Base-by-base conservation (phyloP, 192 early-diverging fungal species). In the Cladochytrium replicatum region DNA sequence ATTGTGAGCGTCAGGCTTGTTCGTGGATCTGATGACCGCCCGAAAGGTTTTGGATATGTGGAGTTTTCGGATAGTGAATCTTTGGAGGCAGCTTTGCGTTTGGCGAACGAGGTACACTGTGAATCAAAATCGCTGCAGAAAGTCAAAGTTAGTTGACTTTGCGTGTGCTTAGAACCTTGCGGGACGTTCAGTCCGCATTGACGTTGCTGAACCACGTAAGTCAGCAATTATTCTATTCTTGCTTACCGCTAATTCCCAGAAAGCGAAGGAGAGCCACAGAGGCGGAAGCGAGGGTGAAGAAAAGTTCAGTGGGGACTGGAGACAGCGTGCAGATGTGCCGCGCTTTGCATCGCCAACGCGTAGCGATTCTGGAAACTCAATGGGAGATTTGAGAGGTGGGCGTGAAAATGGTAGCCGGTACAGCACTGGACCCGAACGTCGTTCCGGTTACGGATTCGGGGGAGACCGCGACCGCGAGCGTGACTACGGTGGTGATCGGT, bases 1-100 rank as follows among this genome's bases (percentile, higher is more conserved):
- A 80, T 94, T 49, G 71, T 67, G 50, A 75, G 74, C 21, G 77
- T 96, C 43, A 80, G 91, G 27, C 74, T 99, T 50, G 68, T 91
- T 46, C 76, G 75, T 47, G 89, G 93, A 65, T 81, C 67, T 41
- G 82, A 84, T 22, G 85, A 82, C 30, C 79, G 77, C 63, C 80
- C 83, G 39, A 91, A 92, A 60, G 96, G 96, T 27, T 97, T 86
- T 57, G 92, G 91, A 19, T 99, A 97, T 68, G 84, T 91, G 41
- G 90, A 96, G 75, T 99, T 99, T 61, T 80, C 84, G 19, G 80
- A 82, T 41, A 46, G 83, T 17, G 89, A 94, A 19, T 84, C 78
- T 29, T 76, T 98, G 51, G 84, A 75, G 66, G 66, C 52, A 46
- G 94, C 91, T 32, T 71, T 95, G 54, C 77, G 70, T 5, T 49